Evolutionary conservation across 352 stramenopile genomes (phyloP).

Genomic region (Pythium rhizo-oryzae): DNA sequence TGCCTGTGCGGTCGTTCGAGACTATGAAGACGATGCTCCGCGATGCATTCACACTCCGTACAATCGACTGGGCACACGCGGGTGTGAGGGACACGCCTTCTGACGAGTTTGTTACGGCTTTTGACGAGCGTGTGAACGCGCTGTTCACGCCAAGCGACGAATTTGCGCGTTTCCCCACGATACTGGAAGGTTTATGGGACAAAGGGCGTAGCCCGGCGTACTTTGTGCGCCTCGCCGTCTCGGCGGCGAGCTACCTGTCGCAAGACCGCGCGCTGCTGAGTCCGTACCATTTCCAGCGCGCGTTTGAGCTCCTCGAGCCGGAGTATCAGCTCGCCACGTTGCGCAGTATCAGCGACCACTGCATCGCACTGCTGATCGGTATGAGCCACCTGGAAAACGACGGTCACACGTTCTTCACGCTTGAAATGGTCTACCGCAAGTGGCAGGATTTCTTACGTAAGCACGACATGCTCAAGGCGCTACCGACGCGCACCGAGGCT

Average conservation of each 20-base stretch:
- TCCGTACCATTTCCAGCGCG: conserved; percentile 47
- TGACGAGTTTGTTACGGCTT: conserved; percentile 38
- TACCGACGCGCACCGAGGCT: conserved; percentile 68
- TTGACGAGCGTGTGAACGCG: conserved; percentile 44
- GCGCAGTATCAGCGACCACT: conserved; percentile 61
- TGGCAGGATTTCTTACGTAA: conserved; percentile 84
- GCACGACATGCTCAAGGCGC: conserved; percentile 63
- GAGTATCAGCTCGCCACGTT: conserved; percentile 77
- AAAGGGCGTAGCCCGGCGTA: conserved; percentile 61
- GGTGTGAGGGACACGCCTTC: conserved; percentile 29
- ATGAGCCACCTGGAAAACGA: conserved; percentile 81
- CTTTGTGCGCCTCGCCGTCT: conserved; percentile 61
- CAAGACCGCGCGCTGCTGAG: conserved; percentile 41
- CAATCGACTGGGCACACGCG: conserved; percentile 33
- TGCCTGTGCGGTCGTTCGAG: conserved; percentile 59
- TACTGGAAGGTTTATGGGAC: conserved; percentile 79
- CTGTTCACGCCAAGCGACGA: conserved; percentile 38
- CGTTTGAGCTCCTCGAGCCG: conserved; percentile 64
- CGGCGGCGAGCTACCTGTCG: conserved; percentile 54
- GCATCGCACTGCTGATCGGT: conserved; percentile 73
- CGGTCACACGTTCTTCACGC: conserved; percentile 64
- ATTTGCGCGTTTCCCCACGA: conserved; percentile 44
- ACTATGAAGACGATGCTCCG: conserved; percentile 53
- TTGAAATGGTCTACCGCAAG: conserved; percentile 84
- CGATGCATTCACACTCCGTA: conserved; percentile 41